These are phyloP conservation scores for Rhamnella rubrinervis DNA, from an alignment of 331 rosid genomes.

Conservation along the genomic window DNA sequence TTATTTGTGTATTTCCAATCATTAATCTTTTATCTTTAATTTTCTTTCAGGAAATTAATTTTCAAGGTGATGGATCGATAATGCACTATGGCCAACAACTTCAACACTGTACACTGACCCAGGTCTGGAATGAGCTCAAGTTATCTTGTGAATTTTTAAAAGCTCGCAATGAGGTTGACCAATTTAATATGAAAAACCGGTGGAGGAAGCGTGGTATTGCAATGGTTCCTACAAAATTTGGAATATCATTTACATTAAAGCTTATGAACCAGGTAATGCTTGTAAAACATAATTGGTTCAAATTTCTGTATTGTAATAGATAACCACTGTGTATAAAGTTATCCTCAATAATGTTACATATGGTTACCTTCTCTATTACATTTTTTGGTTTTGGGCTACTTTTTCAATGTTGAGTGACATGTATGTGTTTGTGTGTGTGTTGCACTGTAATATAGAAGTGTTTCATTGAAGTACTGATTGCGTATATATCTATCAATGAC, in stretches of 20 bases:
- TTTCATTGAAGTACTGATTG: slow-evolving; percentile 11
- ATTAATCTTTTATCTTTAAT: slow-evolving; percentile 23
- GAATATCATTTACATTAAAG: slow-evolving; percentile 82
- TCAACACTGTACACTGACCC: slow-evolving; percentile 65
- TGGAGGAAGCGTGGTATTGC: slow-evolving; percentile 95
- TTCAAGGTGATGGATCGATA: slow-evolving; percentile 86
- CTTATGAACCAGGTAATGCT: slow-evolving; percentile 82
- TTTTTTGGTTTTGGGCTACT: no score
- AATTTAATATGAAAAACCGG: slow-evolving; percentile 66
- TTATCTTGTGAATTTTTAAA: slow-evolving; percentile 64
- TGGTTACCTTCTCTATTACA: neutral
- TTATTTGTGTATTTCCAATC: slow-evolving; percentile 15
- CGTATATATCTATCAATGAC: slow-evolving; percentile 23
- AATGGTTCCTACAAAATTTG: slow-evolving; percentile 90
- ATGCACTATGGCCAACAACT: slow-evolving; percentile 79
- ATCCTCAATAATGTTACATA: neutral
- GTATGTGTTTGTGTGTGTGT: neutral
- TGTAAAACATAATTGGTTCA: neutral
- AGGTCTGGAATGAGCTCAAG: slow-evolving; percentile 77
- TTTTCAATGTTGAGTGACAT: neutral
- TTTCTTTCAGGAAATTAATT: slow-evolving; percentile 70
- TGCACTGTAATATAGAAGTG: slow-evolving; percentile 6
- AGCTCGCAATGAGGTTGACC: slow-evolving; percentile 63
- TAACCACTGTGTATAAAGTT: neutral
- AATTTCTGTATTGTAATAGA: neutral